Evolutionary conservation across 768 basidiomycete species (phyloP).

Genomic region (Sutorius australiensis): DNA sequence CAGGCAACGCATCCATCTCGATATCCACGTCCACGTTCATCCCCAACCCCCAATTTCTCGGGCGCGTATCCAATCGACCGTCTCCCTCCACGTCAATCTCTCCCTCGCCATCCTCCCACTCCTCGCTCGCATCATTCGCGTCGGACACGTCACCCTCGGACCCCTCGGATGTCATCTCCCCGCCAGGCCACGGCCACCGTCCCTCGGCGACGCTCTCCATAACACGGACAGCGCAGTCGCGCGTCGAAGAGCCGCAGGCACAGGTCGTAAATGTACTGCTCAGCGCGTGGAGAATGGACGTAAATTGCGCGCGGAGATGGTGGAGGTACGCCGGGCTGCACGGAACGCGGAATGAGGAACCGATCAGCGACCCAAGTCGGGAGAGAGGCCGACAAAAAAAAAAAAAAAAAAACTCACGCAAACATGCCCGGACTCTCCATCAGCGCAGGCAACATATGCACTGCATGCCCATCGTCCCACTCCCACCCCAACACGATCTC

Average conservation of each 20-base stretch:
- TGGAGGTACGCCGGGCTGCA: conserved; percentile 44
- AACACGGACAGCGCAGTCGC: conserved; percentile 59
- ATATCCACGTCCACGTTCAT: conserved; percentile 25
- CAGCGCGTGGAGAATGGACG: conserved; percentile 66
- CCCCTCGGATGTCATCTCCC: conserved; percentile 24
- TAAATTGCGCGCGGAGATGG: conserved; percentile 61
- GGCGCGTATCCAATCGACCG: not conserved
- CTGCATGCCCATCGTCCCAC: conserved; percentile 90
- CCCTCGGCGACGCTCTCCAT: conserved; percentile 63
- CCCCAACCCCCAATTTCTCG: conserved; percentile 19
- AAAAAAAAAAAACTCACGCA: conserved; percentile 42
- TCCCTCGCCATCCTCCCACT: conserved; percentile 11
- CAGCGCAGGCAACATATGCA: conserved; percentile 72
- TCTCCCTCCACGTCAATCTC: conserved; percentile 28
- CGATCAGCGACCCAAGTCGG: conserved; percentile 8
- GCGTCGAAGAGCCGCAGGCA: conserved; percentile 61
- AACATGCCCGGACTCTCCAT: conserved; percentile 55
- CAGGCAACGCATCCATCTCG: conserved; percentile 13
- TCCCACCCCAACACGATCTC: conserved; percentile 93
- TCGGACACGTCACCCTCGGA: conserved; percentile 21
- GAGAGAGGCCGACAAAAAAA: not conserved
- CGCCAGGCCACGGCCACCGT: conserved; percentile 29
- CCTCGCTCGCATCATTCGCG: conserved; percentile 11
- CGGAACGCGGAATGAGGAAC: not conserved
- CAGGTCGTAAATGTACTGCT: conserved; percentile 71